Conservation (phyloP, 1,284 basidiomycete genomes). For the Cystobasidium sp. region DNA sequence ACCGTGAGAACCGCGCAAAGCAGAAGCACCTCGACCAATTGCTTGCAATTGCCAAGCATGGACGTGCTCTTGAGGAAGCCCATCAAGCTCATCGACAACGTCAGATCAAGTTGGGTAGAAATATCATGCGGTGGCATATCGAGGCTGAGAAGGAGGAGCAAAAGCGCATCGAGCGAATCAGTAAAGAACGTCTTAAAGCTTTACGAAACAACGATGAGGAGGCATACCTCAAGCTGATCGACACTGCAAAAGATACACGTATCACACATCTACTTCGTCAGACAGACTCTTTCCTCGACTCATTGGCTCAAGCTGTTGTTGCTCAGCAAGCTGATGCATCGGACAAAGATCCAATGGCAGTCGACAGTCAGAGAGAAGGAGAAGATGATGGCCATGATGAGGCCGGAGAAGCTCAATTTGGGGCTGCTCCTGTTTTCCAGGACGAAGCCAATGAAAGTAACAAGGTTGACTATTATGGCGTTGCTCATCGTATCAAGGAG, state of each 20-base stretch:
- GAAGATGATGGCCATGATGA: conserved; percentile 17
- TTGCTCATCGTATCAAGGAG: conserved; percentile 92
- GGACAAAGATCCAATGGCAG: conserved; percentile 58
- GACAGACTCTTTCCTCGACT: conserved; percentile 94
- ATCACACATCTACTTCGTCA: conserved; percentile 95
- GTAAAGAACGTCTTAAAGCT: conserved; percentile 97
- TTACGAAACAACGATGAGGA: conserved; percentile 99
- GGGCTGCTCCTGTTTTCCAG: conserved; percentile 57
- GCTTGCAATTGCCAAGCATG: conserved; percentile 82
- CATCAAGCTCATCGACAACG: conserved; percentile 60
- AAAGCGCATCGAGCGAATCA: conserved; percentile 83
- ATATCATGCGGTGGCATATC: conserved; percentile 59
- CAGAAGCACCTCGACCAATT: conserved; percentile 97
- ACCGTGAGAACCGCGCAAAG: conserved; percentile 91
- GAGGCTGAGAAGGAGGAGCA: conserved; percentile 61
- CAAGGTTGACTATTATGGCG: conserved; percentile 95
- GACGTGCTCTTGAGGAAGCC: conserved; percentile 70
- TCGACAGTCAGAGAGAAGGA: conserved; percentile 53
- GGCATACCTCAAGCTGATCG: conserved; percentile 98
- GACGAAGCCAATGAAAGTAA: conserved; percentile 67
- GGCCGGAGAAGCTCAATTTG: conserved; percentile 54
- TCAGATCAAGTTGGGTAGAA: conserved; percentile 56
- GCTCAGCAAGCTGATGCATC: conserved; percentile 85
- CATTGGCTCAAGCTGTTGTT: conserved; percentile 89
- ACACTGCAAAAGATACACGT: conserved; percentile 98